phyloP scores from a whole-genome alignment of 768 basidiomycete genomes.

The Tubosaeta brunneosetosa region DNA sequence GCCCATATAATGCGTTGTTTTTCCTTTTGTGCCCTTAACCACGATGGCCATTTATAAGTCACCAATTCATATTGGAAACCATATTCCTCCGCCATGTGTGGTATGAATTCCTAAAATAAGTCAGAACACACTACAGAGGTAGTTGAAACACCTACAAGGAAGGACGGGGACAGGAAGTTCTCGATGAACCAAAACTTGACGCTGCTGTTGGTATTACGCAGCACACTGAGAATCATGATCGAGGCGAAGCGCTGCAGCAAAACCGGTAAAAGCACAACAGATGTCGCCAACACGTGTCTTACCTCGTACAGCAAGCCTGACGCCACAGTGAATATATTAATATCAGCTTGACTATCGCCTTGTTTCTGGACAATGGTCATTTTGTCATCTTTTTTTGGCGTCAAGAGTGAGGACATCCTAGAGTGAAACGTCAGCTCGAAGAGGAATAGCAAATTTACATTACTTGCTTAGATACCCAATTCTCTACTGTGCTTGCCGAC shows the following conservation, averaged over 20 bases:
- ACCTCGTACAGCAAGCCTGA: slow-evolving; percentile 97
- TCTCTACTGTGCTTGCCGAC: slow-evolving; percentile 41
- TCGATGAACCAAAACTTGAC: slow-evolving; percentile 99
- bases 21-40: slow-evolving; percentile 95
- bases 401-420: slow-evolving; percentile 47
- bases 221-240: slow-evolving; percentile 96
- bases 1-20: slow-evolving; percentile 99
- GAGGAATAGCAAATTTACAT: not conserved
- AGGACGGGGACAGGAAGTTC: slow-evolving; percentile 97
- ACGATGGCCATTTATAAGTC: slow-evolving; percentile 99
- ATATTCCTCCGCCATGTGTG: slow-evolving; percentile 86
- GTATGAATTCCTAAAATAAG: slow-evolving; percentile 77
- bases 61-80: slow-evolving; percentile 95
- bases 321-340: slow-evolving; percentile 98
- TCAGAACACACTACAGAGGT: not conserved
- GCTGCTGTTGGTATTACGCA: slow-evolving; percentile 87
- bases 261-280: not conserved
- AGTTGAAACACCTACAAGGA: slow-evolving; percentile 56
- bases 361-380: slow-evolving; percentile 22
- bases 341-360: slow-evolving; percentile 65
- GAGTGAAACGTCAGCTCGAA: not conserved
- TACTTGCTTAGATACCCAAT: slow-evolving; percentile 49
- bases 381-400: slow-evolving; percentile 21
- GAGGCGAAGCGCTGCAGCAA: slow-evolving; percentile 80
- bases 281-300: slow-evolving; percentile 1